Percentiles rank a stretch among this genome's conserved stretches.
Evolutionary conservation across 2,329 filamentous ascomycete species (phyloP).

Genomic region (Ascomycota sp.): DNA sequence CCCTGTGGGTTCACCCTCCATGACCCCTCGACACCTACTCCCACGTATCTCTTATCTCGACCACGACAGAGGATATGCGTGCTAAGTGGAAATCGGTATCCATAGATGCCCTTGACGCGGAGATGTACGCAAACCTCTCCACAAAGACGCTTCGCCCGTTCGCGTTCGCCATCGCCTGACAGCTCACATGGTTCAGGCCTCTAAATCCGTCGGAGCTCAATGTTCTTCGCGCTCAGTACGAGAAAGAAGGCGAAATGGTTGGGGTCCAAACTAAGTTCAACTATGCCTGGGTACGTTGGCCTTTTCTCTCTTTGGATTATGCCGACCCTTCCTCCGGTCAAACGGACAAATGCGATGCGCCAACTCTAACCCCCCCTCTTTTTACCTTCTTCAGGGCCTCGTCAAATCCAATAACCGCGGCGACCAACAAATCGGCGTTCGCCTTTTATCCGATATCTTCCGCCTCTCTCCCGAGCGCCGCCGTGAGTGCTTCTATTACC

Average conservation of each 20-base stretch:
- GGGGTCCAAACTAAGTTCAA: conserved; percentile 98
- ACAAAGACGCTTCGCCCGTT: background rate
- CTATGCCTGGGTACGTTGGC: conserved; percentile 80
- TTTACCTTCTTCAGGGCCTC: conserved; percentile 41
- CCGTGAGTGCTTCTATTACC: conserved; percentile 94
- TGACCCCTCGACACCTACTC: no score
- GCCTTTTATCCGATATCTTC: conserved; percentile 90
- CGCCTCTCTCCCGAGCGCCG: conserved; percentile 79
- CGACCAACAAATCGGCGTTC: conserved; percentile 89
- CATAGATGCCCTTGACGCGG: conserved; percentile 90
- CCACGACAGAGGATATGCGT: no score
- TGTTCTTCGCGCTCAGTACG: conserved; percentile 82
- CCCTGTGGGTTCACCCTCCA: no score
- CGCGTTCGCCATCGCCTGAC: background rate
- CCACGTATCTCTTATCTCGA: no score
- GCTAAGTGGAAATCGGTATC: no score
- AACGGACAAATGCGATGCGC: no score
- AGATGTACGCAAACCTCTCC: conserved; percentile 43
- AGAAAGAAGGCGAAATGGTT: conserved; percentile 93
- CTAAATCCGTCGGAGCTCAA: conserved; percentile 82
- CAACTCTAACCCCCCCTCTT: background rate
- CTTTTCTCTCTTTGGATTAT: no score
- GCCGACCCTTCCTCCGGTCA: no score
- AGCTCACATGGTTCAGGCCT: conserved; percentile 33
- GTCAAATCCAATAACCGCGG: conserved; percentile 73